A percentile compares a stretch with the other conserved stretches of the same genome.
These are phyloP conservation scores for Phytophthora pini DNA, from an alignment of 352 stramenopile genomes.

Conservation along the genomic window DNA sequence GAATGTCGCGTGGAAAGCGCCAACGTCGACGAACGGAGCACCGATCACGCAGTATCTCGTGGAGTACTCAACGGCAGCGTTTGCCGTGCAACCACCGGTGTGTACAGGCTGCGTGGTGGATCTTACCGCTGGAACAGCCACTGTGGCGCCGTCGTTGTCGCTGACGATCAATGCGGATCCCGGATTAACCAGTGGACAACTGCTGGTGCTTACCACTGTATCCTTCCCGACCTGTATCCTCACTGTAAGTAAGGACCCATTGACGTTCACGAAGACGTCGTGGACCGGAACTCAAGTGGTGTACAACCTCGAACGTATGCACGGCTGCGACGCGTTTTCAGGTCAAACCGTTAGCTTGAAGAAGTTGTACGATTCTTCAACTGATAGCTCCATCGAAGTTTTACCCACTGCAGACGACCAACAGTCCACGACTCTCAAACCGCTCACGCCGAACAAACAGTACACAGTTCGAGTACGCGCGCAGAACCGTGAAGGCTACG, in stretches of 20 bases:
- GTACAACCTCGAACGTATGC: slow-evolving; percentile 44
- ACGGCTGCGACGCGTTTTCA: slow-evolving; percentile 77
- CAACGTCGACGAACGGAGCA: slow-evolving; percentile 69
- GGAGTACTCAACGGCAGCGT: slow-evolving; percentile 82
- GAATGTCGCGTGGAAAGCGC: slow-evolving; percentile 86
- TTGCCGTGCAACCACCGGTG: slow-evolving; percentile 38
- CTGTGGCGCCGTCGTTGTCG: slow-evolving; percentile 35
- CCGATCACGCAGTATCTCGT: slow-evolving; percentile 77
- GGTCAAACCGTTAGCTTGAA: slow-evolving; percentile 43
- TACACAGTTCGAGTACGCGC: slow-evolving; percentile 88
- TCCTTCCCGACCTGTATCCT: slow-evolving; percentile 57
- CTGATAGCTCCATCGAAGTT: slow-evolving; percentile 52
- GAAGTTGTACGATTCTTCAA: slow-evolving; percentile 47
- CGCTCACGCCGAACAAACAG: slow-evolving; percentile 51
- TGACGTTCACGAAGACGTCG: slow-evolving; percentile 35
- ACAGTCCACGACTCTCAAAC: slow-evolving; percentile 28
- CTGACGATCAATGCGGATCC: slow-evolving; percentile 49
- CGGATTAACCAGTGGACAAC: slow-evolving; percentile 37
- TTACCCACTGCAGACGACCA: slow-evolving; percentile 10
- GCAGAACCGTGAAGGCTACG: slow-evolving; percentile 86
- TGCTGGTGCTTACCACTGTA: slow-evolving; percentile 57
- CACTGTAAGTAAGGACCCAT: slow-evolving; percentile 33
- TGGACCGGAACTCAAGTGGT: slow-evolving; percentile 48
- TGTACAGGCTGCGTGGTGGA: slow-evolving; percentile 59
- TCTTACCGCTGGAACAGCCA: slow-evolving; percentile 39